Base-by-base conservation (phyloP, 192 early-diverging fungal genomes). In the Podila minutissima region DNA sequence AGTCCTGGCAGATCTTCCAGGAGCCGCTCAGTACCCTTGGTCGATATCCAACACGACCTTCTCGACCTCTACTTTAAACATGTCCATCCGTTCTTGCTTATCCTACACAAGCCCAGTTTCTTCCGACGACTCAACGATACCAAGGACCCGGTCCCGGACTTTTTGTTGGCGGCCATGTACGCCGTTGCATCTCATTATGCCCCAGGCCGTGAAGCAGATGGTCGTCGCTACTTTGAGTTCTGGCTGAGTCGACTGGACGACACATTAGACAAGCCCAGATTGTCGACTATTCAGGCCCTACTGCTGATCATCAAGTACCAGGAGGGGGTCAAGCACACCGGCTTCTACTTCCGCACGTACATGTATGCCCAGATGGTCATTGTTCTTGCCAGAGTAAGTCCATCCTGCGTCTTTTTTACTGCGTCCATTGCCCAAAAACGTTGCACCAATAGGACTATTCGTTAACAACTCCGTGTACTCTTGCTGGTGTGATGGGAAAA, bases 301-400 rank as follows among this genome's bases (percentile, higher is more conserved):
- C 37, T 90, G 15, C 67, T 90, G 59, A 49, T 90, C 24, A 74
- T 85, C 32, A 88, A 87, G 76, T 90, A 87, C 62, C 87, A 87
- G 33, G 87, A 90, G 61, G 78, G 83, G 2, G 83, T 81, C 51
- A 76, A 68, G 46, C 62, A 81, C 28, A 55, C 83, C 13, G 87
- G 89, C 1, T 88, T 83, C 59, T 86, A 87, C 32, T 86, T 86
- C 41, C 83, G 87, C 38, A 82, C 87, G 10, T 82, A 82, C 60
- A 79, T 86, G 75, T 87, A 83, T 55, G 76, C 88, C 22, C 77
- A 81, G 32, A 81, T 81, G 77, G 77, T 81, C n/a, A 61, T 81
- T 60, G 77, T 81, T 11, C 67, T 81, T 12, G 77, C 77, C n/a
- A 55, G 77, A 57, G 77, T 81, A 65, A 72, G 77, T 65, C 22